Base-by-base conservation (phyloP, 441 rosid genomes). In the Pelargonium citronellum region DNA sequence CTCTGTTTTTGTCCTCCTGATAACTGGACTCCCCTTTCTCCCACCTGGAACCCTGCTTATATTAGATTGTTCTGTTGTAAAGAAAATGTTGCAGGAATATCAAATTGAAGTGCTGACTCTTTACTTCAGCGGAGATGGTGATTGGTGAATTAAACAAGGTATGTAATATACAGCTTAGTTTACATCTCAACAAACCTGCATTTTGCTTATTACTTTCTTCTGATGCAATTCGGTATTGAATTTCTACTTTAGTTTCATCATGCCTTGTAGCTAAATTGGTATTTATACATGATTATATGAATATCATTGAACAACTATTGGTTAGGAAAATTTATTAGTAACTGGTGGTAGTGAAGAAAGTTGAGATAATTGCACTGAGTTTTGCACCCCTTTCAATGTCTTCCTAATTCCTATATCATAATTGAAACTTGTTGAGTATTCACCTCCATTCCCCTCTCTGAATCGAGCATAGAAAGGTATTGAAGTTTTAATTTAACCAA, bases 1-100 rank as follows among this genome's bases (percentile, higher is more conserved):
- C 91, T 83, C 78, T 88, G 88, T 69, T 86, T 88, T 66, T 86
- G 93, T 58, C 89, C 94, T 68, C 91, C 87, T 11, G 91, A 89
- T 75, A 89, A 70, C 77, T 87, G 91, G 69, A 87, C 78, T 66
- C 90, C 90, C 73, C 89, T 84, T 68, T 89, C 83, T 12, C 95
- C 95, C 53, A 81, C 88, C 94, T 88, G 83, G 55, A 41, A 55
- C 8, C 64, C 62, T 17, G 22, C 8, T 55, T 17, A 55, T 55
- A 16, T 55, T 55, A 55, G 61, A 55, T 55, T 55, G 15, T 55
- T 55, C 61, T 55, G n/a, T 16, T 20, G 20, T 5, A 7, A 17
- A 55, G 10, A 55, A 55, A 55, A 15, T 55, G 61, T 16, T 55
- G 61, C 61, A 17, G 61, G 61, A 20, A 17, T 20, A 20, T 20